A percentile compares a stretch with the other conserved stretches of the same genome.
These are phyloP conservation scores for Hymenoscyphus albidus DNA, from an alignment of 2,329 filamentous ascomycete genomes.

Conservation along the genomic window DNA sequence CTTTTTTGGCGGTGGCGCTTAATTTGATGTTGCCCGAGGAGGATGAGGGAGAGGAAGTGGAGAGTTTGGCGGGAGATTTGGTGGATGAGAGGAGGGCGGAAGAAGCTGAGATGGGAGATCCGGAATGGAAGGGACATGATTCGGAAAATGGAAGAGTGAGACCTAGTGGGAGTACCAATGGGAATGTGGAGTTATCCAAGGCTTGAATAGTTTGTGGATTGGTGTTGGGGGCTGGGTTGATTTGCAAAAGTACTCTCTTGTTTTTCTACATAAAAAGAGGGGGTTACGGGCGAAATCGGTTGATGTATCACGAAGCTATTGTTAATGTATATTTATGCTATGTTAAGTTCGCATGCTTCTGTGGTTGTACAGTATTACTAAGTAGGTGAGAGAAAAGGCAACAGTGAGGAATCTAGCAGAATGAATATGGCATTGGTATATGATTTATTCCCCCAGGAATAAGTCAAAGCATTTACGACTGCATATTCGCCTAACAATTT, in stretches of 20 bases:
- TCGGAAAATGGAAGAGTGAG: not conserved
- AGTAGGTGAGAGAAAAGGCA: too few relatives aligned
- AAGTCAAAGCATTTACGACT: too few relatives aligned
- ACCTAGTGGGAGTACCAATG: not conserved
- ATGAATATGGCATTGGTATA: too few relatives aligned
- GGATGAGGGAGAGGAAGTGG: constrained; percentile 56
- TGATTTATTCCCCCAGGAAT: too few relatives aligned
- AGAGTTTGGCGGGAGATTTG: constrained; percentile 30
- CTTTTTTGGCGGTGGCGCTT: constrained; percentile 66
- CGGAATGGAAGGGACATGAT: not conserved
- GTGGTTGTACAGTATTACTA: too few relatives aligned
- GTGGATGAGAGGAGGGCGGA: constrained; percentile 10
- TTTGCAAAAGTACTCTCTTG: not conserved
- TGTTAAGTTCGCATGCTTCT: not conserved
- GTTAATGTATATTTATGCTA: not conserved
- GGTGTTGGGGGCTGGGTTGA: not conserved
- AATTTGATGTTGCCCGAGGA: constrained; percentile 73
- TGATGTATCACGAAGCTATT: not conserved
- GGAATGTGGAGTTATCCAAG: not conserved
- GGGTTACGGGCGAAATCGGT: not conserved
- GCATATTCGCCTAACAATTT: too few relatives aligned
- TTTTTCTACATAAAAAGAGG: not conserved
- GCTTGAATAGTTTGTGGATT: not conserved
- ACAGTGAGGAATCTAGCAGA: too few relatives aligned
- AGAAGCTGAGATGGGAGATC: constrained; percentile 1